Evolutionary conservation across 1,284 basidiomycete species (phyloP).

Genomic region (Crucibulum parvulum): DNA sequence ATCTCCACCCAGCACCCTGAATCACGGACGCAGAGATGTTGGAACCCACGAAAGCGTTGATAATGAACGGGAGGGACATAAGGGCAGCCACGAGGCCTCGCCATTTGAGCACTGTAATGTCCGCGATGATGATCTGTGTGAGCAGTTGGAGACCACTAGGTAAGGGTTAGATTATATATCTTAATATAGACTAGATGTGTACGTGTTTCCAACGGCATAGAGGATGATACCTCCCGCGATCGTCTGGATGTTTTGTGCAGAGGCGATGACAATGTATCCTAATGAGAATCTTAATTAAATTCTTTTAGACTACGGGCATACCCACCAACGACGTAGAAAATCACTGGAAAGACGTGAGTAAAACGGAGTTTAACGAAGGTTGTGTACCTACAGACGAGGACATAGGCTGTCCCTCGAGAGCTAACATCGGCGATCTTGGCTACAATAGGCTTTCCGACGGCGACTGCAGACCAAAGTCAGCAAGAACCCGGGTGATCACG

Average conservation of each 20-base stretch:
- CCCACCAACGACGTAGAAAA: slow-evolving; percentile 61
- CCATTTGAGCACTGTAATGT: slow-evolving; percentile 83
- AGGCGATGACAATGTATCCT: slow-evolving; percentile 67
- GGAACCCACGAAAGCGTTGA: slow-evolving; percentile 74
- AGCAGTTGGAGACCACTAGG: slow-evolving; percentile 73
- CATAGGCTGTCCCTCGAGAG: slow-evolving; percentile 65
- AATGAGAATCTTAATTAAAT: no score
- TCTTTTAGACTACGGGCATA: no score
- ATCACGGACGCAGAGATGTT: slow-evolving; percentile 70
- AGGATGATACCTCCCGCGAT: slow-evolving; percentile 62
- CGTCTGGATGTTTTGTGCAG: slow-evolving; percentile 59
- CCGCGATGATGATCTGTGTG: slow-evolving; percentile 80
- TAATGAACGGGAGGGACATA: slow-evolving; percentile 72
- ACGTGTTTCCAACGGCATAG: slow-evolving; percentile 52
- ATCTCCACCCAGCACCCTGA: slow-evolving; percentile 69
- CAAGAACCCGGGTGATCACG: neutral
- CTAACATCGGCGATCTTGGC: slow-evolving; percentile 81
- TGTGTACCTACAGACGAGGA: slow-evolving; percentile 62
- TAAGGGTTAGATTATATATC: neutral
- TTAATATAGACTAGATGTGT: slow-evolving; percentile 15
- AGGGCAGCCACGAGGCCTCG: slow-evolving; percentile 73
- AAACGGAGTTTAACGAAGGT: neutral
- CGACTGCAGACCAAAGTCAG: slow-evolving; percentile 32
- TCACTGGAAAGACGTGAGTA: slow-evolving; percentile 38
- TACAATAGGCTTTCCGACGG: slow-evolving; percentile 75